A percentile compares a stretch with the other conserved stretches of the same genome.
Evolutionary conservation across 441 rosid species (phyloP).

Genomic region (Syzygium syzygioides): DNA sequence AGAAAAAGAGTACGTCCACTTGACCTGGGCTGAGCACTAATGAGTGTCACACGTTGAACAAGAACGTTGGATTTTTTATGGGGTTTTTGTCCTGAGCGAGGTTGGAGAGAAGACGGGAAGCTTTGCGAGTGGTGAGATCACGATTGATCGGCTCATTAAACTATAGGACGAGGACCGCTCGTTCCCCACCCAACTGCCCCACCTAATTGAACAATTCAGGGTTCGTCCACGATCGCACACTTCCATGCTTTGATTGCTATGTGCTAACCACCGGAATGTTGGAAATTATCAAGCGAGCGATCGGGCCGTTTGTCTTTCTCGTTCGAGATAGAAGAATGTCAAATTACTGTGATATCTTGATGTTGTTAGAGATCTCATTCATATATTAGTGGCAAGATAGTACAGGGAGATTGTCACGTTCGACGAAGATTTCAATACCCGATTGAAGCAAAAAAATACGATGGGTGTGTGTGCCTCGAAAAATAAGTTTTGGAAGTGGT

Average conservation of each 20-base stretch:
- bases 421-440: neutral
- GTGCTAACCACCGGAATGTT: neutral
- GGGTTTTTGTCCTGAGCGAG: neutral
- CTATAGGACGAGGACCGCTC: neutral
- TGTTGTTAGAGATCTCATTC: neutral
- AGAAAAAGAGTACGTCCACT: neutral
- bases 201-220: neutral
- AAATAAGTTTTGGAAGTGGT: neutral
- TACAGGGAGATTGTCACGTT: neutral
- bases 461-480: neutral
- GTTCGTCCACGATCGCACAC: neutral
- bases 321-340: neutral
- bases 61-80: neutral
- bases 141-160: neutral
- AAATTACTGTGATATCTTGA: neutral
- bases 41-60: neutral
- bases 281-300: neutral
- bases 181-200: neutral
- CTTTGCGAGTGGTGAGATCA: neutral
- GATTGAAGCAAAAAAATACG: neutral
- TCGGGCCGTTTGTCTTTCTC: fast-evolving
- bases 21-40: neutral
- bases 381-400: neutral
- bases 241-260: neutral
- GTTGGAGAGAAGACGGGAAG: neutral